Conservation (phyloP, 2,329 filamentous ascomycete species). For the Cucurbitaria berberidis region DNA sequence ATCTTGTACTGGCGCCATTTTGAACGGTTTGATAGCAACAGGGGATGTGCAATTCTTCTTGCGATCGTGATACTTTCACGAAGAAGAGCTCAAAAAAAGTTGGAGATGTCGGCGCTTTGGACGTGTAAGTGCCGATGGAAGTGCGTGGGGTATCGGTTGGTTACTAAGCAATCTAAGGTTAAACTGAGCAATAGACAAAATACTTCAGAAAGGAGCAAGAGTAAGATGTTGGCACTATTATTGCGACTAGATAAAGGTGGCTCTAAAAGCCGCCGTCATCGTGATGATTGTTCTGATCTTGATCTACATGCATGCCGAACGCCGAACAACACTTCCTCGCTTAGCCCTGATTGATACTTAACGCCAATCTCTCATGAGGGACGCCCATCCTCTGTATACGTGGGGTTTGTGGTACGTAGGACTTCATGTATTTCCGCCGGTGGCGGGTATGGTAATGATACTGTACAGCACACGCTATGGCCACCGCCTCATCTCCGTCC, state of each 20-base stretch:
- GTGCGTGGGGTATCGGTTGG: slow-evolving; percentile 3
- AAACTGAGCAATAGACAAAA: not conserved
- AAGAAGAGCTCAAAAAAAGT: slow-evolving; percentile 34
- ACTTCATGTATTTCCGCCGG: not conserved
- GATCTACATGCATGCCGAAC: not conserved
- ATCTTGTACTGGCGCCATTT: slow-evolving; percentile 36
- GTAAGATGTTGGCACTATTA: not conserved
- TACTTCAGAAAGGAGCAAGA: not conserved
- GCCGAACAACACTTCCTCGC: not conserved
- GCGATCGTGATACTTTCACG: slow-evolving; percentile 21
- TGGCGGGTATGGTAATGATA: not conserved
- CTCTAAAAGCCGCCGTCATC: not conserved
- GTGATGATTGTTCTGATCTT: not conserved
- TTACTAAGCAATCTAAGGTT: slow-evolving; percentile 4
- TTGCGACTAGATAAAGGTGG: not conserved
- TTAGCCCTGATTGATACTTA: not conserved
- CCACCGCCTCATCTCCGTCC: slow-evolving; percentile 14
- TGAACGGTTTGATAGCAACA: slow-evolving; percentile 1
- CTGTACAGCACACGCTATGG: not conserved
- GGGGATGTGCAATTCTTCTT: slow-evolving; percentile 12
- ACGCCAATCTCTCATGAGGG: not conserved
- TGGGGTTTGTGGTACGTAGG: not conserved
- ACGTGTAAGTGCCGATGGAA: slow-evolving; percentile 15
- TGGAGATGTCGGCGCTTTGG: slow-evolving; percentile 31
- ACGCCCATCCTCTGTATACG: not conserved